Conservation (phyloP, 2,329 filamentous ascomycete genomes). For the Colletotrichum sp. region DNA sequence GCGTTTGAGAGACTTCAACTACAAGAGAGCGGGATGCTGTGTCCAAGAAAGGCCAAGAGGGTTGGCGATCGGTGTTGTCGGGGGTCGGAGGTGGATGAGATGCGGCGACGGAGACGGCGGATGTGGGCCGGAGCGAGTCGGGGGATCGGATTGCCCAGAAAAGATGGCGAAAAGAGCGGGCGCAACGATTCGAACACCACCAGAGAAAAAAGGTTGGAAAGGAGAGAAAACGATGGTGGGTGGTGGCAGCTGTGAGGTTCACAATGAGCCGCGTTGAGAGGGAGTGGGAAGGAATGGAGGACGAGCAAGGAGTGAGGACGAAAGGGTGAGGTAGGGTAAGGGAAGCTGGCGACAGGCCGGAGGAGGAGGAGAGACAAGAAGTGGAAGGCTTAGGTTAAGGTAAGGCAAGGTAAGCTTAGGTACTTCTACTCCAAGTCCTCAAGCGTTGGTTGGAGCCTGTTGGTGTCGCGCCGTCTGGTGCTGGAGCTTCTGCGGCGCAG, state of each 20-base stretch:
- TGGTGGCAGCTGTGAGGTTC: not conserved
- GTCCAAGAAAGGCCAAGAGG: slow-evolving; percentile 11
- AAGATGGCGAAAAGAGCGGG: not conserved
- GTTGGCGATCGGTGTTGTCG: slow-evolving; percentile 1
- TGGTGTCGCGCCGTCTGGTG: not conserved
- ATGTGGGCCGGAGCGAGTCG: not conserved
- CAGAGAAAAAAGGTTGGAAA: not conserved
- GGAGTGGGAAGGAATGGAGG: not conserved
- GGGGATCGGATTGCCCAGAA: not conserved
- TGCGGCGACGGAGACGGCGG: slow-evolving; percentile 17
- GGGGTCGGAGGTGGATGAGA: not conserved
- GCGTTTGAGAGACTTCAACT: not conserved
- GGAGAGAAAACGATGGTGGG: not conserved
- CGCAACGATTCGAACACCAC: not conserved
- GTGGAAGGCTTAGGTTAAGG: not conserved
- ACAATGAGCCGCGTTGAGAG: not conserved
- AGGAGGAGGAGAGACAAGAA: not conserved
- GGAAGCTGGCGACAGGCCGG: not conserved
- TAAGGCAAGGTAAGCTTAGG: not conserved
- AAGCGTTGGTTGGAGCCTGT: not conserved
- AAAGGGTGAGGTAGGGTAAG: not conserved
- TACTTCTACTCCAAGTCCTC: not conserved
- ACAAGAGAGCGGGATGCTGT: not conserved
- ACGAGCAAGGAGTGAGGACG: not conserved
- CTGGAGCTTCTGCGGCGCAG: not conserved